Conservation (phyloP, 805 yeast species). For the Ogataea pini region DNA sequence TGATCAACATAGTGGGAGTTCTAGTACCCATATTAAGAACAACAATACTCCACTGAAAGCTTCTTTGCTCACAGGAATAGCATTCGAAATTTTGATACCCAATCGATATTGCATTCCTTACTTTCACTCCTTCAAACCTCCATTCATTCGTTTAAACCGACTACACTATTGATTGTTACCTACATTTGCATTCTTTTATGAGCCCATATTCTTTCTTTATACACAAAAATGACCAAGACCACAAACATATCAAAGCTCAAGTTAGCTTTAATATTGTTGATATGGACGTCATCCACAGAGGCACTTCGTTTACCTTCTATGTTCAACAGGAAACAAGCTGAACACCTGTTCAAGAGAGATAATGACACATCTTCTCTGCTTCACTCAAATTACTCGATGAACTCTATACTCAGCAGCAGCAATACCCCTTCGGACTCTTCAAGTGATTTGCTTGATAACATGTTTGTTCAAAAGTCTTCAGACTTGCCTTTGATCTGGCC, state of each 20-base stretch:
- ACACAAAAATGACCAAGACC: background rate
- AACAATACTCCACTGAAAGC: background rate
- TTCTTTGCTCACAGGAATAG: slow-evolving; percentile 3
- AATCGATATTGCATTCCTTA: slow-evolving; percentile 2
- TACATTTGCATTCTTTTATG: background rate
- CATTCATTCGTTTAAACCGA: slow-evolving; percentile 5
- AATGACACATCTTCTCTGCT: background rate
- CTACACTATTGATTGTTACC: background rate
- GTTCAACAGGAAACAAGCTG: slow-evolving; percentile 11
- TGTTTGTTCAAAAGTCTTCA: background rate
- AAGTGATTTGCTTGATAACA: background rate
- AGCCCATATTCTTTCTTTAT: background rate
- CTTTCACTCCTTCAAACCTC: background rate
- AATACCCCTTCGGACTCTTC: slow-evolving; percentile 1
- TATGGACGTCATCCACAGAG: slow-evolving; percentile 1
- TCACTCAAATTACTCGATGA: background rate
- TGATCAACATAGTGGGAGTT: background rate
- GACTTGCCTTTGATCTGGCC: background rate
- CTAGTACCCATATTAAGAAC: background rate
- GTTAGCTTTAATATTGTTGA: slow-evolving; percentile 1
- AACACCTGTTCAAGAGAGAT: slow-evolving; percentile 14
- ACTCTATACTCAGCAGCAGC: background rate
- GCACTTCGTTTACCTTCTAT: slow-evolving; percentile 13
- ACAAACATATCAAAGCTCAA: background rate
- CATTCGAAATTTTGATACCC: slow-evolving; percentile 5